A percentile compares a stretch with the other conserved stretches of the same genome.
phyloP scores from a whole-genome alignment of 176 grass and related monocot genomes.

The Triticum turgidum region DNA sequence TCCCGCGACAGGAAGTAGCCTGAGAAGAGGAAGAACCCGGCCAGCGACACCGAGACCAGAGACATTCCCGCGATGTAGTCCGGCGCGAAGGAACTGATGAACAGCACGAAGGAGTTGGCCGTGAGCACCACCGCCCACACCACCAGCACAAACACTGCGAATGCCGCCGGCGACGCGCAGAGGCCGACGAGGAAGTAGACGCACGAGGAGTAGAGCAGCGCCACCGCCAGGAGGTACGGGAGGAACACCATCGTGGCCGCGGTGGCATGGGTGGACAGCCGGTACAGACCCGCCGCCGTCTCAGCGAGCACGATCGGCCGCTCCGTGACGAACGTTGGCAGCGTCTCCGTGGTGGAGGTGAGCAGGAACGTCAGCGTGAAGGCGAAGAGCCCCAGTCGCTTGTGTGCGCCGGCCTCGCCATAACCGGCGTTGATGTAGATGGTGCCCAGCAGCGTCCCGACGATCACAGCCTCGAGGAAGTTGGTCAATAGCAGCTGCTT shows the following conservation, averaged over 20 bases:
- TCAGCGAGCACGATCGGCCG: slow-evolving; percentile 84
- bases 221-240: slow-evolving; percentile 80
- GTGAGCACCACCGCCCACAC: slow-evolving; percentile 83
- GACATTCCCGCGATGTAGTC: slow-evolving; percentile 93
- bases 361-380: slow-evolving; percentile 96
- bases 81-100: slow-evolving; percentile 84
- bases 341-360: slow-evolving; percentile 83
- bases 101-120: slow-evolving; percentile 86
- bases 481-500: slow-evolving; percentile 90
- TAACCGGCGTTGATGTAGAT: slow-evolving; percentile 83
- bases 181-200: slow-evolving; percentile 92
- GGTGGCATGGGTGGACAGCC: slow-evolving; percentile 69
- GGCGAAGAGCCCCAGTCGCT: slow-evolving; percentile 91
- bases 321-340: slow-evolving; percentile 85
- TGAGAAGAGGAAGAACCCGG: slow-evolving; percentile 97
- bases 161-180: slow-evolving; percentile 55
- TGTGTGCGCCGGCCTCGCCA: slow-evolving; percentile 59
- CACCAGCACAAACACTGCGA: slow-evolving; percentile 72
- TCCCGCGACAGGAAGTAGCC: slow-evolving; percentile 84
- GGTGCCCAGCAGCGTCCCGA: slow-evolving; percentile 77
- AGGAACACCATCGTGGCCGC: slow-evolving; percentile 81
- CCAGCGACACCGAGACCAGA: slow-evolving; percentile 68
- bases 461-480: slow-evolving; percentile 64
- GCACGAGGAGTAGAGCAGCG: slow-evolving; percentile 68
- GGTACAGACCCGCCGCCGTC: slow-evolving; percentile 79